Percentiles rank a stretch among this genome's conserved stretches.
Conservation (phyloP, 768 basidiomycete genomes). For the Termitomyces sp. region DNA sequence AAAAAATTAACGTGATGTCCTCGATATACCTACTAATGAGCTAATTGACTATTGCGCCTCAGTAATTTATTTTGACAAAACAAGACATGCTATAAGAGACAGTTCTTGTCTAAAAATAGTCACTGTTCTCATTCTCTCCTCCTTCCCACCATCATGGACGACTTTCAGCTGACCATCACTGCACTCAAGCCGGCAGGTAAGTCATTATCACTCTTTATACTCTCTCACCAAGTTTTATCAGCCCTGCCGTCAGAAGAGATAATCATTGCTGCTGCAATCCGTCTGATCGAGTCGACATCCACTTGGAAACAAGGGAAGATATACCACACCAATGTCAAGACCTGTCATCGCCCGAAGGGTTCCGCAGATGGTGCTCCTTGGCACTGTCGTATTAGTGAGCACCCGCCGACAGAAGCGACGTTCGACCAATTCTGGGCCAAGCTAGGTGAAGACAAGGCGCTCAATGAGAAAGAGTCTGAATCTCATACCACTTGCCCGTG, state of each 20-base stretch:
- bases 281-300: conserved; percentile 49
- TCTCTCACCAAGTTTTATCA: conserved; percentile 18
- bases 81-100: conserved; percentile 1
- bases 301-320: conserved; percentile 69
- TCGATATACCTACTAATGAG: conserved; percentile 5
- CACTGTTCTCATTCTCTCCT: conserved; percentile 2
- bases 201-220: background rate
- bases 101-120: conserved; percentile 7
- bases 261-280: conserved; percentile 45
- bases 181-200: conserved; percentile 11
- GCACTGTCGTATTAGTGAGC: conserved; percentile 65
- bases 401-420: conserved; percentile 56
- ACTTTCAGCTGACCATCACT: conserved; percentile 11
- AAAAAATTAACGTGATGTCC: conserved; percentile 13
- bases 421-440: conserved; percentile 74
- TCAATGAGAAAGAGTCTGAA: conserved; percentile 60
- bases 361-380: conserved; percentile 54
- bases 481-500: conserved; percentile 6
- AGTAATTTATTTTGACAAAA: background rate
- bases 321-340: conserved; percentile 51
- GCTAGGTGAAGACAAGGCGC: conserved; percentile 58
- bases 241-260: conserved; percentile 58
- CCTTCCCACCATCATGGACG: conserved; percentile 16
- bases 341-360: conserved; percentile 45
- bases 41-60: background rate